Evolutionary conservation across 768 basidiomycete species (phyloP), one percentile per base, ranked within the genome.

Genomic region (Rhodotorula babjevae): DNA sequence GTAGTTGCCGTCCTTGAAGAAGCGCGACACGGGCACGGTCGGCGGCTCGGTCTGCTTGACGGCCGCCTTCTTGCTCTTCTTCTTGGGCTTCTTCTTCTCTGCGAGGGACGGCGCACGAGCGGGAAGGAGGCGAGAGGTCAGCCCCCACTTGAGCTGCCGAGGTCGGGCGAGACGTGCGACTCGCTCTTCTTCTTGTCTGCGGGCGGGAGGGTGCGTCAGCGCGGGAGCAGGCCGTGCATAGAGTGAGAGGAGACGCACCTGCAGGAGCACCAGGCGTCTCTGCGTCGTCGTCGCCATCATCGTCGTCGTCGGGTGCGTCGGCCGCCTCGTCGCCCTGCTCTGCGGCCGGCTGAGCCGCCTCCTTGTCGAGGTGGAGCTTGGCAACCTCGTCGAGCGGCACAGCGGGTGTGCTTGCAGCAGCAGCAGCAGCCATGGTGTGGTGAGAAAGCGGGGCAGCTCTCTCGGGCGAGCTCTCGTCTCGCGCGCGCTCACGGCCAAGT

Each of bases 11-110:
- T 86, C 86, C 18, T 89, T 86, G 83, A 90, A 98, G 67, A 98
- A 85, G 81, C 92, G 93, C 76, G 90, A 89, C 73, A 99, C 81
- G 16, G 91, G 92, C 31, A 95, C 84, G 40, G 91, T 86, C 46
- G 96, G 96, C 29, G 96, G 96, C 49, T 95, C 93, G n/a, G 86
- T 87, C 83, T 98, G 94, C 78, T 87, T 46, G 23, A 59, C 73
- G 19, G 44, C 40, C 16, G 72, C 73, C 82, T 90, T 84, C 82
- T 85, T 85, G 82, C 85, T 93, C 83, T 85, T 93, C 81, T 92
- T 94, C 82, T 92, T 95, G 82, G 93, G 92, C 80, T 94, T 97
- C 84, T 95, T 95, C 82, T 70, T 69, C 70, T 74, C 71, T 72
- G 71, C 23, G 27, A 15, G 16, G 12, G 11, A 27, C 11, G 23